Conservation (phyloP, 805 yeast species). For the Kazachstania viticola region DNA sequence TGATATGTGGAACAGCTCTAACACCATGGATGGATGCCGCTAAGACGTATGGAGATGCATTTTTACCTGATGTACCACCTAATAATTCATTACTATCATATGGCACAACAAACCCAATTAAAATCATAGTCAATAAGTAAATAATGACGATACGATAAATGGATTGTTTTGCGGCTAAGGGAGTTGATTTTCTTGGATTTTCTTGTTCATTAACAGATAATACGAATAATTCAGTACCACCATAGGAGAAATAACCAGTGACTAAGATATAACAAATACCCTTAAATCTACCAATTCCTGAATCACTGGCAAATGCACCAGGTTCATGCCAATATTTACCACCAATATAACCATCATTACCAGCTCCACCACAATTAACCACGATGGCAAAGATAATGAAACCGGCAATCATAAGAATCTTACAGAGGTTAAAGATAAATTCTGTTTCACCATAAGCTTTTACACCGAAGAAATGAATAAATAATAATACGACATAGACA, state of each 20-base stretch:
- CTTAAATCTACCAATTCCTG: conserved; percentile 28
- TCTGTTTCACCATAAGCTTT: conserved; percentile 46
- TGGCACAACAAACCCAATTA: conserved; percentile 65
- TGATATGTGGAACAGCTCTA: conserved; percentile 54
- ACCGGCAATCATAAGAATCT: conserved; percentile 33
- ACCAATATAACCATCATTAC: conserved; percentile 32
- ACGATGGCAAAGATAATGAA: conserved; percentile 42
- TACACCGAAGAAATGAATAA: conserved; percentile 42
- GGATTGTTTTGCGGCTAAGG: conserved; percentile 48
- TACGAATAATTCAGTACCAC: conserved; percentile 59
- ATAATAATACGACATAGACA: conserved; percentile 27
- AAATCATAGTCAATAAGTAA: conserved; percentile 41
- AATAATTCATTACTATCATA: conserved; percentile 36
- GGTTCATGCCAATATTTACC: conserved; percentile 38
- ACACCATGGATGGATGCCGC: conserved; percentile 55
- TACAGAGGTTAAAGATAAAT: conserved; percentile 34
- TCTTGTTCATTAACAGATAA: conserved; percentile 61
- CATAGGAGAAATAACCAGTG: conserved; percentile 62
- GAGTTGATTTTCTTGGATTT: conserved; percentile 40
- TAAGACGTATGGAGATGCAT: conserved; percentile 66
- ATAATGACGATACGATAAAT: conserved; percentile 46
- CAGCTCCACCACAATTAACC: conserved; percentile 37
- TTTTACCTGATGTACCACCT: conserved; percentile 31
- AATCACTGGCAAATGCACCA: conserved; percentile 40
- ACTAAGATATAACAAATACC: conserved; percentile 54